These are phyloP conservation scores for Brasenia schreberi DNA, from an alignment of 164 flowering plant genomes.

Conservation along the genomic window DNA sequence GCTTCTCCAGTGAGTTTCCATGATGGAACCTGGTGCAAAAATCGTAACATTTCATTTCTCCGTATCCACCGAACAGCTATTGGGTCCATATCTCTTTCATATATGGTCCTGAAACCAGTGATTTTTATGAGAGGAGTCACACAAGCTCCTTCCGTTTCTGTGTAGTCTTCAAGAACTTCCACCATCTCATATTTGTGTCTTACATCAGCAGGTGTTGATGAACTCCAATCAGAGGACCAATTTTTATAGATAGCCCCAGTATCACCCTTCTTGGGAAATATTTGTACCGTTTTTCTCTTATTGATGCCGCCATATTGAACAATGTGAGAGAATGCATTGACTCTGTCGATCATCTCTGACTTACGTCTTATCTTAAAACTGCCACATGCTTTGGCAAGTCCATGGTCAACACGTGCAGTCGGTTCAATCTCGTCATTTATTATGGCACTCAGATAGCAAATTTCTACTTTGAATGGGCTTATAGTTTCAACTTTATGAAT, in stretches of 20 bases:
- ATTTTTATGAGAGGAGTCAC: constrained; percentile 51
- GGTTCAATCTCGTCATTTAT: constrained; percentile 52
- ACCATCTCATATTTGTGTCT: constrained; percentile 86
- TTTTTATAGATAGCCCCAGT: constrained; percentile 82
- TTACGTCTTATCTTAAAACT: constrained; percentile 38
- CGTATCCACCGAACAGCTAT: constrained; percentile 52
- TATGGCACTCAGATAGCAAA: constrained; percentile 60
- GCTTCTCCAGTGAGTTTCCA: constrained; percentile 42
- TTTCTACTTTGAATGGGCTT: constrained; percentile 63
- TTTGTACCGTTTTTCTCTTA: constrained; percentile 56
- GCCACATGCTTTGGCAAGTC: constrained; percentile 83
- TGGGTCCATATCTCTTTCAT: constrained; percentile 26
- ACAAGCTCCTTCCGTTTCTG: constrained; percentile 55
- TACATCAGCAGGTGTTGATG: constrained; percentile 46
- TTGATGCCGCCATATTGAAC: constrained; percentile 41
- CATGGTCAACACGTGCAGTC: constrained; percentile 55
- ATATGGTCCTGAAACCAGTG: constrained; percentile 71
- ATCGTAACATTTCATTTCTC: constrained; percentile 69
- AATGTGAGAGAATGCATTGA: constrained; percentile 78
- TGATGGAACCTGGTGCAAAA: constrained; percentile 93
- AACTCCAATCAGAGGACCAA: constrained; percentile 75
- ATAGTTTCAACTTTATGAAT: constrained; percentile 60
- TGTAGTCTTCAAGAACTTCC: constrained; percentile 72
- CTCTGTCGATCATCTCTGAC: constrained; percentile 48
- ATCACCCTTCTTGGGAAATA: constrained; percentile 71